Base-by-base conservation (phyloP, 2,329 filamentous ascomycete genomes). In the Diaporthe citri region DNA sequence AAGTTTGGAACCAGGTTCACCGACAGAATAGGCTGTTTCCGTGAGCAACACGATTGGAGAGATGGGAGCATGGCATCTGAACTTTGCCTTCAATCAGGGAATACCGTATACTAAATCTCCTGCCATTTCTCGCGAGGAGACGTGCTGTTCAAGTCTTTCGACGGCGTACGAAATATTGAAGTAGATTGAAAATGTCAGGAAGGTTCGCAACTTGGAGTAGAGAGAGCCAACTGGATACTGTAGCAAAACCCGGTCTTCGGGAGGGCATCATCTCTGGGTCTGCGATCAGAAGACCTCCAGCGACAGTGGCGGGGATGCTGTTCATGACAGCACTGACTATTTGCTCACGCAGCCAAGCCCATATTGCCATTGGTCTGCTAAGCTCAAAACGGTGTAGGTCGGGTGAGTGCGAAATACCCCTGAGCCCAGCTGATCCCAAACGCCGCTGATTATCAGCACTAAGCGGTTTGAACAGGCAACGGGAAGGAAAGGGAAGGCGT, bases 401-500 rank as follows among this genome's bases (percentile, higher is more conserved):
- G 15, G 4, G 25, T 36, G 62, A 15, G 15, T 22, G 8, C 3
- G 7, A 9, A 64, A 13, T 22, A 59, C 46, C 46, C 62, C 20
- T 52, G 43, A 52, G 46, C 46, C 46, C 1, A 36, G 62, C 62
- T 67, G 46, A 36, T 67, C 31, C 31, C 9, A 39, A 52, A 13
- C 15, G 7, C 62, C 22, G 31, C 62, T 51, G 62, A 51, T 36
- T 34, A 22, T 67, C 62, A 67, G 62, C 62, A 41, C 62, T 67
- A 52, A 41, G 31, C 46, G n/a, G 34, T 12, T 8, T 39, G 46
- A 20, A 28, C n/a, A 20, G 13, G 3, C 46, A 31, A 15, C 31
- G 34, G 64, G 64, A 69, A 25, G 15, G 41, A n/a, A 39, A 69
- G 64, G 48, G 34, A 28, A 28, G 34, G 28, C 22, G n/a, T 55